phyloP scores from a whole-genome alignment of 2,329 filamentous ascomycete genomes.

The Fusarium nisikadoi region DNA sequence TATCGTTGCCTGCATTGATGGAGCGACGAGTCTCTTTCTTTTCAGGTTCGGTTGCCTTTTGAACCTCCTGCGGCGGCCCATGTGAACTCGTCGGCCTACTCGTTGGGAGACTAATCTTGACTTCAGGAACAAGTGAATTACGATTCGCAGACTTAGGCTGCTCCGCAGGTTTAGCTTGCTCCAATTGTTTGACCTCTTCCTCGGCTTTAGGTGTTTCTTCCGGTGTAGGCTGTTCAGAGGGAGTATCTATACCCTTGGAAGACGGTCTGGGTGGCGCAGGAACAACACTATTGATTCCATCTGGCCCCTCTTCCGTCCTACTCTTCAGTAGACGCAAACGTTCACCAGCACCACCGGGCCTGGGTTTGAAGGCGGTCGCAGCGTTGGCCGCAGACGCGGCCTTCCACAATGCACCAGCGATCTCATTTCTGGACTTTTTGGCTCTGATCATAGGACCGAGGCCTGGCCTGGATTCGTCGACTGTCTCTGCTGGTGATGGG shows the following conservation, averaged over 20 bases:
- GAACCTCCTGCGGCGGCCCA: constrained; percentile 49
- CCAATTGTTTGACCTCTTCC: constrained; percentile 9
- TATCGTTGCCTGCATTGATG: constrained; percentile 76
- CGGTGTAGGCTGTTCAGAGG: constrained; percentile 39
- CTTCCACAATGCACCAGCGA: constrained; percentile 82
- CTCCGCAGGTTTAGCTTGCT: constrained; percentile 36
- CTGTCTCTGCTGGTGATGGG: constrained; percentile 14
- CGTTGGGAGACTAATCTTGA: constrained; percentile 66
- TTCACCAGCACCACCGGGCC: constrained; percentile 86
- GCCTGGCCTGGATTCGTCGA: constrained; percentile 35
- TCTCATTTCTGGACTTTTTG: constrained; percentile 76
- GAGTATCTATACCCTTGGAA: constrained; percentile 49
- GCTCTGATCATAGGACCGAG: constrained; percentile 91
- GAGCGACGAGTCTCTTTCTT: constrained; percentile 66
- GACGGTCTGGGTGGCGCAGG: constrained; percentile 73
- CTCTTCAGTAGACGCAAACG: constrained; percentile 73
- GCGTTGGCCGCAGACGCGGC: constrained; percentile 66
- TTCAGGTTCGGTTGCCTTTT: constrained; percentile 42
- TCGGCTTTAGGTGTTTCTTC: constrained; percentile 10
- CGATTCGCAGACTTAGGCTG: constrained; percentile 47
- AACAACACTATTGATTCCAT: constrained; percentile 90
- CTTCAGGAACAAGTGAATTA: constrained; percentile 61
- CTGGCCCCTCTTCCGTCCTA: constrained; percentile 74
- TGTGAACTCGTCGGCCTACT: constrained; percentile 55
- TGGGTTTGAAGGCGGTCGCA: constrained; percentile 78